A percentile compares a stretch with the other conserved stretches of the same genome.
Evolutionary conservation across 2,329 filamentous ascomycete species (phyloP).

Genomic region (Colletotrichum melonis): DNA sequence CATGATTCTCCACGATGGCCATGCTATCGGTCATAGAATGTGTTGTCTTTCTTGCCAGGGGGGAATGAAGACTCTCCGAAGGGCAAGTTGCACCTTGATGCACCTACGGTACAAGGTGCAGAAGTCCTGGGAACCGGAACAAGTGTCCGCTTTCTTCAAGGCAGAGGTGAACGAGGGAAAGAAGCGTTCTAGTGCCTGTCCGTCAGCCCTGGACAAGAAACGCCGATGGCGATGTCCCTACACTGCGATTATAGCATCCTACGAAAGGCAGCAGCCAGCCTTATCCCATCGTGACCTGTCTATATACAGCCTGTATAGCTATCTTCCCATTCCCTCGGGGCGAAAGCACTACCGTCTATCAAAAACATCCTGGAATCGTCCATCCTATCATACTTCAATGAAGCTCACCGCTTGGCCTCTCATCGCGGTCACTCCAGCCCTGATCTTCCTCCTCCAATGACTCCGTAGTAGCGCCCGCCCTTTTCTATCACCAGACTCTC

Average conservation of each 20-base stretch:
- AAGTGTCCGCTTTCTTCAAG: background rate
- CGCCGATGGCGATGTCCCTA: background rate
- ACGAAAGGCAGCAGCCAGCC: background rate
- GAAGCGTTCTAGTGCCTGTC: background rate
- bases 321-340: background rate
- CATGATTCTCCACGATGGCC: background rate
- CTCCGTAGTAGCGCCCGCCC: background rate
- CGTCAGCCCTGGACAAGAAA: slow-evolving; percentile 5
- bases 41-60: background rate
- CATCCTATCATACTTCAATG: background rate
- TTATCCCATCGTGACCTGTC: background rate
- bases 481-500: background rate
- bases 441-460: slow-evolving; percentile 1
- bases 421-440: background rate
- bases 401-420: background rate
- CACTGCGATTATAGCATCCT: background rate
- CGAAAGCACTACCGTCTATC: background rate
- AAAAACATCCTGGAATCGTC: background rate
- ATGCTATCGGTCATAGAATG: background rate
- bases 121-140: background rate
- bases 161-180: background rate
- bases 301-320: slow-evolving; percentile 1
- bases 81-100: background rate
- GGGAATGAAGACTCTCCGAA: background rate
- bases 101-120: background rate